phyloP scores from a whole-genome alignment of 2,329 filamentous ascomycete species.

The Sarocladiaceae sp. region DNA sequence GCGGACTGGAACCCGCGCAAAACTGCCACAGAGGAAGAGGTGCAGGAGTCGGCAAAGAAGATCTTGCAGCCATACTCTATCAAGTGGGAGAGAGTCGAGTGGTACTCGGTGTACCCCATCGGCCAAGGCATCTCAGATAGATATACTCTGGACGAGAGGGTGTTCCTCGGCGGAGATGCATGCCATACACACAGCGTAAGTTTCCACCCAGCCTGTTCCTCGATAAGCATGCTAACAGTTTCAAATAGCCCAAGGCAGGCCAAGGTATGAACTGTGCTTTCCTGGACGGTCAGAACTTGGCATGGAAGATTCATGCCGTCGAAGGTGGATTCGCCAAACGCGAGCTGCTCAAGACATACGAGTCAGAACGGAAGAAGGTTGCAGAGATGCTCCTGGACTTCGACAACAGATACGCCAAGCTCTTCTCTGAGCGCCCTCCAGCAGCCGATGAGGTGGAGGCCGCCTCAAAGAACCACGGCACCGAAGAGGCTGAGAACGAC shows the following conservation, averaged over 20 bases:
- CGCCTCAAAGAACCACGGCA: constrained; percentile 41
- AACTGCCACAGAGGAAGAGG: constrained; percentile 58
- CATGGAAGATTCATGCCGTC: constrained; percentile 94
- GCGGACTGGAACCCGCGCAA: constrained; percentile 58
- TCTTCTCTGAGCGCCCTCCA: constrained; percentile 78
- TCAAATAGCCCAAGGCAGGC: constrained; percentile 64
- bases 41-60: constrained; percentile 60
- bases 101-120: constrained; percentile 75
- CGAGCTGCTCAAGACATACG: constrained; percentile 76
- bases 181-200: constrained; percentile 73
- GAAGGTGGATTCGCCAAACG: constrained; percentile 76
- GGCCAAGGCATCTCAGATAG: constrained; percentile 68
- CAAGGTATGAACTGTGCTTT: constrained; percentile 81
- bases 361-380: constrained; percentile 77
- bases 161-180: constrained; percentile 74
- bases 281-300: constrained; percentile 79
- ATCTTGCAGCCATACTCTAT: constrained; percentile 65
- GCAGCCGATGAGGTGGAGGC: constrained; percentile 61
- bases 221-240: constrained; percentile 34
- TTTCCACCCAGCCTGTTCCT: constrained; percentile 10
- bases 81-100: constrained; percentile 63
- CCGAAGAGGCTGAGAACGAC: constrained; percentile 40
- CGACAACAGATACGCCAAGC: constrained; percentile 82
- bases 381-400: constrained; percentile 83
- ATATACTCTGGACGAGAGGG: constrained; percentile 63